A percentile compares a stretch with the other conserved stretches of the same genome.
Conservation (phyloP, 768 basidiomycete genomes). For the Boletus rufocinnamomeus region DNA sequence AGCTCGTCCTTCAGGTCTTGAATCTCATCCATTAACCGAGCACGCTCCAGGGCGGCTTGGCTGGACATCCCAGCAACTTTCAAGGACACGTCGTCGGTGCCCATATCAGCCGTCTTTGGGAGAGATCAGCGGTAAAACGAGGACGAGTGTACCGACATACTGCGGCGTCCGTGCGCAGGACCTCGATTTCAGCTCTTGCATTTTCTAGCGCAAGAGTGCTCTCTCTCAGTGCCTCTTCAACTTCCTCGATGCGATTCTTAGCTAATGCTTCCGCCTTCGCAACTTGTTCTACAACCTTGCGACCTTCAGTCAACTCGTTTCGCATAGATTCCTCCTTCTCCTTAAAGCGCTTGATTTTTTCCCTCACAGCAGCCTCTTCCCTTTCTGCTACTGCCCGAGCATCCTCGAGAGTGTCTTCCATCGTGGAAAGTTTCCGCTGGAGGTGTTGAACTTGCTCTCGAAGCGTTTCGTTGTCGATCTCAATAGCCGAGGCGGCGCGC, state of each 20-base stretch:
- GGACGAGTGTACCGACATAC: conserved; percentile 46
- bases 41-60: conserved; percentile 52
- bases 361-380: conserved; percentile 66
- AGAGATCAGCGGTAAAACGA: conserved; percentile 14
- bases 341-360: conserved; percentile 65
- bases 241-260: conserved; percentile 72
- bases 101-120: conserved; percentile 50
- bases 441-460: conserved; percentile 89
- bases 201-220: conserved; percentile 86
- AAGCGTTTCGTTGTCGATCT: conserved; percentile 94
- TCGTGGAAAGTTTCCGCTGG: conserved; percentile 66
- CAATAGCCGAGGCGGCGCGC: conserved; percentile 66
- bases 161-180: conserved; percentile 66
- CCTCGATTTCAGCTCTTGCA: conserved; percentile 88
- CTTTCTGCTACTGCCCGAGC: conserved; percentile 64
- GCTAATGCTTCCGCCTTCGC: conserved; percentile 61
- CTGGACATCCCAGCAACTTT: conserved; percentile 50
- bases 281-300: conserved; percentile 65
- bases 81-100: conserved; percentile 43
- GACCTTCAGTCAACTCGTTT: conserved; percentile 68
- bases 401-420: conserved; percentile 90
- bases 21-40: conserved; percentile 57
- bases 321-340: conserved; percentile 72
- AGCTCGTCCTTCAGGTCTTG: conserved; percentile 51
- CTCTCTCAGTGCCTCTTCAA: conserved; percentile 88